Evolutionary conservation across 805 yeast species (phyloP), one percentile per base, ranked within the genome.

Genomic region (Wickerhamomyces chaumierensis): DNA sequence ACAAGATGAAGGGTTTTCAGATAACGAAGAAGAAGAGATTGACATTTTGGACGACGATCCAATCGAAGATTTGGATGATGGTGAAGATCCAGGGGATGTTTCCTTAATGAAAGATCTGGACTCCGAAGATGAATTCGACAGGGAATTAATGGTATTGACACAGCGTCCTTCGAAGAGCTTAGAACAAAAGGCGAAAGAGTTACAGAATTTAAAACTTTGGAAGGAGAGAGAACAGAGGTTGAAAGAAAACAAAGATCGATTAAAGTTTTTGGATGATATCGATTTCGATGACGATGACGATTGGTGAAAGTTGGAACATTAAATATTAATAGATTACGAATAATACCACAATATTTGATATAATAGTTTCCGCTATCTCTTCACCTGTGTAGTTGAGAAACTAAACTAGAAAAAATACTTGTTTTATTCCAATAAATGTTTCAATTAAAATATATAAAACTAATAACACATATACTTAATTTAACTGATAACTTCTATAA

Each of bases 51-150:
- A 51, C 9, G 60, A 53, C 16, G 45, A 37, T 31, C 18, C 33
- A 8, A 31, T 31, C 17, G 33, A 16, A 31, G 33, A 31, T 9
- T 31, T 14, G 13, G 31, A 25, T 11, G 56, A 48, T 35, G 48
- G 48, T 36, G 48, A 52, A 18, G 51, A 45, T 31, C 44, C 41
- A 15, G 60, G 53, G 4, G 59, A 55, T 8, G n/a, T 25, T 25
- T 25, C 29, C 5, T 25, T 25, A 14, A 25, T 25, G 29, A 25
- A 9, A 21, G 23, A 21, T 21, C 9, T 21, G 23, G 23, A 21
- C 23, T 21, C 23, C 7, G 64, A 63, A 40, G 57, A 56, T 34
- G 55, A 64, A 0, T 42, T 63, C n/a, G 63, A 56, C 36, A 58
- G 50, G 18, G 52, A 48, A 31, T 37, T 52, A 17, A 3, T 52